Conservation (phyloP, 495 filamentous ascomycete species). For the Barbatosphaeria neglecta region DNA sequence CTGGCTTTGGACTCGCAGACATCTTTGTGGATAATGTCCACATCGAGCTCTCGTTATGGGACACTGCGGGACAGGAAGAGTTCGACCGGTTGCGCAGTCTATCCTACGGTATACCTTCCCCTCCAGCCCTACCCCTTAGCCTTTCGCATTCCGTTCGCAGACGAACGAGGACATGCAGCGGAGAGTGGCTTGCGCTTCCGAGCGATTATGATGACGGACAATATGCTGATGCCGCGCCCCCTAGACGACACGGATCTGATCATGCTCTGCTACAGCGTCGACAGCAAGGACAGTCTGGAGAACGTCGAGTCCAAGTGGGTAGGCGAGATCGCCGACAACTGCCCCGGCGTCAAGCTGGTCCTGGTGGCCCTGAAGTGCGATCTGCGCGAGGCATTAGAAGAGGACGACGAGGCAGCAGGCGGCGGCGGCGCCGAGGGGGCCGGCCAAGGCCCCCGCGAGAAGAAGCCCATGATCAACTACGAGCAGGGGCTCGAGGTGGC, state of each 20-base stretch:
- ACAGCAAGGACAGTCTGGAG: slow-evolving; percentile 89
- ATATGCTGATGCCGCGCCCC: too few relatives aligned
- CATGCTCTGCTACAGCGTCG: slow-evolving; percentile 97
- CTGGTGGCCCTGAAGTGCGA: slow-evolving; percentile 97
- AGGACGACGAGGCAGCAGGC: slow-evolving; percentile 35
- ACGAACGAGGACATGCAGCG: too few relatives aligned
- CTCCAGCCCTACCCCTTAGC: background rate
- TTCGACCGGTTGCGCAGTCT: slow-evolving; percentile 92
- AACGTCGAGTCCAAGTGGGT: slow-evolving; percentile 99
- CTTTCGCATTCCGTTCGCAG: too few relatives aligned
- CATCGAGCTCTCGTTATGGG: slow-evolving; percentile 95
- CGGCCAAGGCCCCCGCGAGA: slow-evolving; percentile 33
- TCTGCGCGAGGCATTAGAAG: slow-evolving; percentile 58
- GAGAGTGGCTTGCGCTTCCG: too few relatives aligned
- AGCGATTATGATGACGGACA: background rate
- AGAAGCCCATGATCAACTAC: slow-evolving; percentile 76
- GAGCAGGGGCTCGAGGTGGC: slow-evolving; percentile 89
- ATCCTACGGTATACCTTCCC: slow-evolving; percentile 55
- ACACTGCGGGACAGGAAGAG: slow-evolving; percentile 97
- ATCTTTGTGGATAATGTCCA: slow-evolving; percentile 95
- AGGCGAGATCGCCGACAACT: slow-evolving; percentile 93
- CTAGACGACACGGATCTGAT: slow-evolving; percentile 88
- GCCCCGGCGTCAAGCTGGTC: slow-evolving; percentile 84
- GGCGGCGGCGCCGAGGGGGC: slow-evolving; percentile 23
- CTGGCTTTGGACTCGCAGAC: slow-evolving; percentile 40